These are phyloP conservation scores for Pulveroboletus ravenelii DNA, from an alignment of 768 basidiomycete genomes.

Conservation along the genomic window DNA sequence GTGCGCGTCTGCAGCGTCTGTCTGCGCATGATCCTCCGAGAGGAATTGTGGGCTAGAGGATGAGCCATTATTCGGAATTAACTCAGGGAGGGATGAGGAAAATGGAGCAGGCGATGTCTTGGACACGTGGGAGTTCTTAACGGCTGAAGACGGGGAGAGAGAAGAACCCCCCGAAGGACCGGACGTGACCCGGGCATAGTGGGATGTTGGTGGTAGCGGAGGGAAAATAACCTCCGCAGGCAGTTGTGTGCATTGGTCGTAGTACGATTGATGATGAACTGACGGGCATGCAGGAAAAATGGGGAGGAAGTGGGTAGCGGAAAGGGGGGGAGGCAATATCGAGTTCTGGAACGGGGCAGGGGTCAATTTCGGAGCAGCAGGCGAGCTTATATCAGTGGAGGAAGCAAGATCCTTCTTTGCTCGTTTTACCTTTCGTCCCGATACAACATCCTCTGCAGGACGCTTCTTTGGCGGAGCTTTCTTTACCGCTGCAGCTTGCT, in stretches of 20 bases:
- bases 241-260: slow-evolving; percentile 52
- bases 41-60: slow-evolving; percentile 60
- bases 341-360: slow-evolving; percentile 11
- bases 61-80: slow-evolving; percentile 58
- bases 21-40: slow-evolving; percentile 24
- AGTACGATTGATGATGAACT: slow-evolving; percentile 71
- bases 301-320: slow-evolving; percentile 25
- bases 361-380: slow-evolving; percentile 19
- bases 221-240: slow-evolving; percentile 71
- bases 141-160: slow-evolving; percentile 22
- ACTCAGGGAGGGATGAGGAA: slow-evolving; percentile 50
- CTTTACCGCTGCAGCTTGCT: slow-evolving; percentile 27
- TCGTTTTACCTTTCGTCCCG: slow-evolving; percentile 45
- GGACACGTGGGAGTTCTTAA: slow-evolving; percentile 19
- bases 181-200: slow-evolving; percentile 32
- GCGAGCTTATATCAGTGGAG: slow-evolving; percentile 23
- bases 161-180: slow-evolving; percentile 7
- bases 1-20: slow-evolving; percentile 11
- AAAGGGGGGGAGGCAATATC: slow-evolving; percentile 19
- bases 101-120: slow-evolving; percentile 30
- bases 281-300: slow-evolving; percentile 55
- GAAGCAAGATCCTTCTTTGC: slow-evolving; percentile 35
- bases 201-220: slow-evolving; percentile 54
- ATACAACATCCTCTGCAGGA: slow-evolving; percentile 32
- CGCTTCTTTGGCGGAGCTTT: slow-evolving; percentile 36